These are phyloP conservation scores for Lophiotrema nucula DNA, from an alignment of 495 filamentous ascomycete genomes.

Conservation along the genomic window DNA sequence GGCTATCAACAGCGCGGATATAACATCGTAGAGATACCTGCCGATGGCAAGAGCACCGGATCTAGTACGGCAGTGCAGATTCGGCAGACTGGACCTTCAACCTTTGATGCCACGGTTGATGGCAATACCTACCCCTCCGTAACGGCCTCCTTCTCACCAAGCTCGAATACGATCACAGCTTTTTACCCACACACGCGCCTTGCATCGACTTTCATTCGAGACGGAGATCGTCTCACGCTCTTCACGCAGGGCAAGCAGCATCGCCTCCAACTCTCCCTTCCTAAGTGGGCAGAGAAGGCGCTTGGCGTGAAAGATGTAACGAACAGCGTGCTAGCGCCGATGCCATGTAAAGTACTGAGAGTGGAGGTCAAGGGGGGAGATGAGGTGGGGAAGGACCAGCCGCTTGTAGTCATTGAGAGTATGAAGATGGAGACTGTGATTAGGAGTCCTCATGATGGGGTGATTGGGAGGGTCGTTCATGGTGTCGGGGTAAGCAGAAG, in stretches of 20 bases:
- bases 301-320: slow-evolving; percentile 75
- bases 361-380: slow-evolving; percentile 82
- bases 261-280: slow-evolving; percentile 63
- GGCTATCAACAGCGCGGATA: slow-evolving; percentile 58
- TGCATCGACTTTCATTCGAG: slow-evolving; percentile 73
- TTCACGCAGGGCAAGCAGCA: slow-evolving; percentile 84
- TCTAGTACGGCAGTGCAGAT: slow-evolving; percentile 54
- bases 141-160: slow-evolving; percentile 44
- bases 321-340: slow-evolving; percentile 84
- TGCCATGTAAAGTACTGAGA: slow-evolving; percentile 90
- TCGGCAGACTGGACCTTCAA: slow-evolving; percentile 58
- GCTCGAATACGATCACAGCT: slow-evolving; percentile 47
- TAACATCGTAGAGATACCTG: slow-evolving; percentile 52
- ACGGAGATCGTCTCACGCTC: slow-evolving; percentile 66
- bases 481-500: slow-evolving; percentile 75
- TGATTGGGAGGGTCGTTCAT: slow-evolving; percentile 79
- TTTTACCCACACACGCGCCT: slow-evolving; percentile 64
- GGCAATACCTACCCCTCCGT: slow-evolving; percentile 49
- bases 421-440: slow-evolving; percentile 99
- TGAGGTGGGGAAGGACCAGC: slow-evolving; percentile 77
- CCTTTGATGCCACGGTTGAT: slow-evolving; percentile 66
- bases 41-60: slow-evolving; percentile 43
- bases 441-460: slow-evolving; percentile 78
- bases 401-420: slow-evolving; percentile 93
- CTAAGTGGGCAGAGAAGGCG: slow-evolving; percentile 82